These are phyloP conservation scores for Hysterium pulicare DNA, from an alignment of 2,329 filamentous ascomycete species.

Conservation along the genomic window DNA sequence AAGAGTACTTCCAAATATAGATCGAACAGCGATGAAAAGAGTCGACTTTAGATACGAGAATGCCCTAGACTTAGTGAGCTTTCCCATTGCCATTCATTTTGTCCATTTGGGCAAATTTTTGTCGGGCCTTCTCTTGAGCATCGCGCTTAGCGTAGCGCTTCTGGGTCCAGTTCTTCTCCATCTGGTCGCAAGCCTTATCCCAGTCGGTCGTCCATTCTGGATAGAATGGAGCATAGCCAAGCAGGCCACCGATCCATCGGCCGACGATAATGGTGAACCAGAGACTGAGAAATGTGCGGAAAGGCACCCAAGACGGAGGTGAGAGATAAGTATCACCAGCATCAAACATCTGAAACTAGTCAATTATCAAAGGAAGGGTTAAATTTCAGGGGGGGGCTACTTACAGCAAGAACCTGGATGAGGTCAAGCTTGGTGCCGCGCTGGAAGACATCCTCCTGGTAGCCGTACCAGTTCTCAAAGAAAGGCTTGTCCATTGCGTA, in stretches of 20 bases:
- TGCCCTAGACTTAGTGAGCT: too few relatives aligned
- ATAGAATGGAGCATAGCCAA: constrained; percentile 40
- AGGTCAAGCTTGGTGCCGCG: constrained; percentile 23
- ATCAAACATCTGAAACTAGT: constrained; percentile 44
- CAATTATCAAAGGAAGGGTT: too few relatives aligned
- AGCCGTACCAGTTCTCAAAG: constrained; percentile 40
- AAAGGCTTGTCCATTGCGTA: constrained; percentile 34
- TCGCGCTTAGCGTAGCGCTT: too few relatives aligned
- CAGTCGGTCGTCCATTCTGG: constrained; percentile 39
- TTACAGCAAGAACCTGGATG: constrained; percentile 31
- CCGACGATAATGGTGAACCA: constrained; percentile 33
- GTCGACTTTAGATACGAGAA: too few relatives aligned
- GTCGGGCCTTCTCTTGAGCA: too few relatives aligned
- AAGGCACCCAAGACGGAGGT: constrained; percentile 38
- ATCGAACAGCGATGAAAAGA: too few relatives aligned
- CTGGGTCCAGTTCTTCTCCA: constrained; percentile 23
- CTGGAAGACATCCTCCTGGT: constrained; percentile 27
- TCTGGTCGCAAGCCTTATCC: constrained; percentile 34
- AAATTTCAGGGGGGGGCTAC: too few relatives aligned
- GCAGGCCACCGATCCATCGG: constrained; percentile 36
- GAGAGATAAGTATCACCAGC: constrained; percentile 39
- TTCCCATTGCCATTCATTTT: too few relatives aligned
- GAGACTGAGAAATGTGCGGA: constrained; percentile 24
- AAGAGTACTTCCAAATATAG: too few relatives aligned
- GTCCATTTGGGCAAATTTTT: too few relatives aligned